Evolutionary conservation across 495 filamentous ascomycete species (phyloP).

Genomic region (Hyphodiscus hymeniophilus): DNA sequence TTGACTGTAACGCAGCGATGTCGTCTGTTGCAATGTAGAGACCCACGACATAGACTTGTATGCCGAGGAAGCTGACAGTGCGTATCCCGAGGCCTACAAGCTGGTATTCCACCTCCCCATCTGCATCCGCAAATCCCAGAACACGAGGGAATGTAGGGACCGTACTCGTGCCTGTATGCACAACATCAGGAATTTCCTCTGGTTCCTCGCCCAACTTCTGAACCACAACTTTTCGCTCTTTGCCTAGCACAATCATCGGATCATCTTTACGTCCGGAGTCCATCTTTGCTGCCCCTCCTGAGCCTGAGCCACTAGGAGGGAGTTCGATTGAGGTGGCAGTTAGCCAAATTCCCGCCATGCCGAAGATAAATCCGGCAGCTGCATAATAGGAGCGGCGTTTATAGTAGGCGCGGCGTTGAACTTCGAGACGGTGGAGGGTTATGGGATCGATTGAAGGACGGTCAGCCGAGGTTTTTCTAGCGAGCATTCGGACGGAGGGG

Average conservation of each 20-base stretch:
- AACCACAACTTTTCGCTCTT: slow-evolving; percentile 46
- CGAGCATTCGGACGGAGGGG: slow-evolving; percentile 1
- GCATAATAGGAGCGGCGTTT: slow-evolving; percentile 38
- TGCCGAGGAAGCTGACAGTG: slow-evolving; percentile 80
- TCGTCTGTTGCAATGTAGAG: slow-evolving; percentile 78
- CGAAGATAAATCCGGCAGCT: slow-evolving; percentile 35
- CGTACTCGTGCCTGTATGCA: slow-evolving; percentile 73
- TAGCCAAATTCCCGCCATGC: slow-evolving; percentile 40
- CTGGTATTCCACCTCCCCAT: slow-evolving; percentile 56
- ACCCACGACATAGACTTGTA: slow-evolving; percentile 92
- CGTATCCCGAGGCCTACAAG: slow-evolving; percentile 81
- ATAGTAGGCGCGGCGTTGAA: slow-evolving; percentile 32
- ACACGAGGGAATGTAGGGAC: slow-evolving; percentile 75
- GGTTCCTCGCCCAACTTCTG: slow-evolving; percentile 32
- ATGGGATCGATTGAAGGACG: slow-evolving; percentile 36
- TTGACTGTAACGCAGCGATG: slow-evolving; percentile 46
- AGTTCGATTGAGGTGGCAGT: slow-evolving; percentile 32
- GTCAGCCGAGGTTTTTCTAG: slow-evolving; percentile 17
- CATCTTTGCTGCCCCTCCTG: slow-evolving; percentile 20
- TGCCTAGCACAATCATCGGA: slow-evolving; percentile 33
- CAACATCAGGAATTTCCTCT: slow-evolving; percentile 49
- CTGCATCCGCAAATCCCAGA: slow-evolving; percentile 42
- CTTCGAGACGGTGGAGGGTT: slow-evolving; percentile 35
- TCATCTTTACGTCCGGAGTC: slow-evolving; percentile 37
- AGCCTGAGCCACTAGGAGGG: not conserved